phyloP scores from a whole-genome alignment of 1,284 basidiomycete species.

The Cryptococcus amylolentus region DNA sequence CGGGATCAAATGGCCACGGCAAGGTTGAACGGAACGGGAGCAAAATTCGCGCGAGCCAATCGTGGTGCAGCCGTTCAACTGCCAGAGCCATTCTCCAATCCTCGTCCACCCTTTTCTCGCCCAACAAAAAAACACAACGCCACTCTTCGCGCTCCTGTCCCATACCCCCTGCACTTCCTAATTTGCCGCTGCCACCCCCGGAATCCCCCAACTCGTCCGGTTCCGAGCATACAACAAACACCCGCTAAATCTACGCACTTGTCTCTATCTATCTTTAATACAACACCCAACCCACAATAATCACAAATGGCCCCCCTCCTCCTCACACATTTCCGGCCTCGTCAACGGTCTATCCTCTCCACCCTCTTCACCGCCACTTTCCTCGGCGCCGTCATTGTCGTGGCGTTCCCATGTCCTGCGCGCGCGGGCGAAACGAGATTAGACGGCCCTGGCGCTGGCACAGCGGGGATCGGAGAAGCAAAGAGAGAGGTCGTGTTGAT shows the following conservation, averaged over 20 bases:
- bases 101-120: too few species aligned
- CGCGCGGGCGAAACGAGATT: slow-evolving; percentile 13
- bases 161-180: too few species aligned
- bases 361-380: slow-evolving; percentile 49
- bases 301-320: slow-evolving; percentile 48
- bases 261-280: background rate
- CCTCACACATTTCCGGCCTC: slow-evolving; percentile 44
- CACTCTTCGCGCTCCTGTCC: too few species aligned
- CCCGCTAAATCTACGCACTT: background rate
- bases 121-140: too few species aligned
- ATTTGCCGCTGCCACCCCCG: too few species aligned
- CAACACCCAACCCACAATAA: background rate
- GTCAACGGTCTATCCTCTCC: slow-evolving; percentile 47
- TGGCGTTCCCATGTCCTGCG: slow-evolving; percentile 49
- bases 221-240: too few species aligned
- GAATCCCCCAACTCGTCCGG: too few species aligned
- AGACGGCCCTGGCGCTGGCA: slow-evolving; percentile 1
- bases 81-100: too few species aligned
- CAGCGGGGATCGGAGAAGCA: background rate
- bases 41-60: too few species aligned
- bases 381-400: slow-evolving; percentile 47
- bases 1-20: too few species aligned
- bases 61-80: too few species aligned
- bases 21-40: too few species aligned
- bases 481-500: slow-evolving; percentile 42